Evolutionary conservation across 164 flowering plant species (phyloP).

Genomic region (Tetracentron sinense): DNA sequence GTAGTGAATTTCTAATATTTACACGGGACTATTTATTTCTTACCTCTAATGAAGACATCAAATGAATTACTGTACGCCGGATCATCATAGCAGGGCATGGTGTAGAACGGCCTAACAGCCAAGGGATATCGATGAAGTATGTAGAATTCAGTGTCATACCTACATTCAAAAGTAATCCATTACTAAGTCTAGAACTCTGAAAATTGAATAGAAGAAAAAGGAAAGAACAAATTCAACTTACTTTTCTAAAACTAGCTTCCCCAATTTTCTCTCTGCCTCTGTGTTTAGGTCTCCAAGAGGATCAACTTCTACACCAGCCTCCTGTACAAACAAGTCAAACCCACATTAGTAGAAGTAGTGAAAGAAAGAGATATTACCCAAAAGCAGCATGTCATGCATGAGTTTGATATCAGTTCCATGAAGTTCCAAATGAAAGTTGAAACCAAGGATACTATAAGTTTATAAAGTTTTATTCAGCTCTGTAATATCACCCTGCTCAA

Average conservation of each 20-base stretch:
- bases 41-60: conserved; percentile 97
- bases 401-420: neutral
- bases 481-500: neutral
- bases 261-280: conserved; percentile 81
- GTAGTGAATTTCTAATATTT: neutral
- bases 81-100: conserved; percentile 86
- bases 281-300: conserved; percentile 90
- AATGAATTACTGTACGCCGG: conserved; percentile 80
- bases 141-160: conserved; percentile 93
- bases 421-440: neutral
- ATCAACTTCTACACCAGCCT: conserved; percentile 80
- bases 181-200: conserved; percentile 6
- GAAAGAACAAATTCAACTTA: conserved; percentile 17
- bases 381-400: neutral
- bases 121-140: conserved; percentile 89
- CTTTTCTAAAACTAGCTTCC: conserved; percentile 84
- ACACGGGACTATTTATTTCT: neutral
- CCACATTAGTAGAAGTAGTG: neutral
- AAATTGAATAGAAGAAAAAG: neutral
- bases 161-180: conserved; percentile 13
- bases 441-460: neutral
- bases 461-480: neutral
- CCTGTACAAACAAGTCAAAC: conserved; percentile 41
- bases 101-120: conserved; percentile 90
- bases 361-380: neutral